Conservation (phyloP, 305 asterid species). For the Fraxinus sp. region DNA sequence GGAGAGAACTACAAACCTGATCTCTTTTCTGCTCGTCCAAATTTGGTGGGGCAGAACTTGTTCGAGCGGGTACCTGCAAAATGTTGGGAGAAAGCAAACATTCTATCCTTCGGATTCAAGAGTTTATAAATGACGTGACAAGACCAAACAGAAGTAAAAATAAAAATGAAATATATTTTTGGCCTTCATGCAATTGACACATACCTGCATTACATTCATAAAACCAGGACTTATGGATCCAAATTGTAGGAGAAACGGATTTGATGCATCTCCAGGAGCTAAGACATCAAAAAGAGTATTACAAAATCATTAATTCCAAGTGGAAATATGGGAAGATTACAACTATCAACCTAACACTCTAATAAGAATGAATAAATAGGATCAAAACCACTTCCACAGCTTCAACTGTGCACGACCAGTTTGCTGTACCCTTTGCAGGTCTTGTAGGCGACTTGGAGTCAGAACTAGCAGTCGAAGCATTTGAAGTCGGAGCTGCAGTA, state of each 20-base stretch:
- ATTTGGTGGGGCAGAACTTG: constrained; percentile 98
- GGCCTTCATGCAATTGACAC: constrained; percentile 9
- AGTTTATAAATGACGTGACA: neutral
- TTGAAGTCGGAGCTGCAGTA: too few relatives aligned
- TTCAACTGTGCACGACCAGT: too few relatives aligned
- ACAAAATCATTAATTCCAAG: constrained; percentile 21
- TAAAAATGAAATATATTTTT: neutral
- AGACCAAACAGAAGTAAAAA: constrained; percentile 1
- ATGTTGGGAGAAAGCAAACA: neutral
- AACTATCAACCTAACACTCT: neutral
- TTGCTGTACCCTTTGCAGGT: too few relatives aligned
- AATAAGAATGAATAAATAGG: neutral
- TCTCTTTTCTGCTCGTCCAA: constrained; percentile 86
- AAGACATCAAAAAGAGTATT: constrained; percentile 14
- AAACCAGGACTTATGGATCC: constrained; percentile 78
- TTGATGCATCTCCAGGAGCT: constrained; percentile 62
- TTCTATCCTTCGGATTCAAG: constrained; percentile 11
- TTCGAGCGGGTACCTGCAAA: constrained; percentile 75
- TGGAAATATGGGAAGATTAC: neutral
- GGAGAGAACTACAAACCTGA: constrained; percentile 56
- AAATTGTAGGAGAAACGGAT: constrained; percentile 75
- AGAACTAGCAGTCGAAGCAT: too few relatives aligned
- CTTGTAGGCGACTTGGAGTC: too few relatives aligned
- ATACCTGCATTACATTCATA: constrained; percentile 76
- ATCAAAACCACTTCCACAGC: too few relatives aligned